Conservation (phyloP, 2,329 filamentous ascomycete species). For the Fonsecaea erecta region DNA sequence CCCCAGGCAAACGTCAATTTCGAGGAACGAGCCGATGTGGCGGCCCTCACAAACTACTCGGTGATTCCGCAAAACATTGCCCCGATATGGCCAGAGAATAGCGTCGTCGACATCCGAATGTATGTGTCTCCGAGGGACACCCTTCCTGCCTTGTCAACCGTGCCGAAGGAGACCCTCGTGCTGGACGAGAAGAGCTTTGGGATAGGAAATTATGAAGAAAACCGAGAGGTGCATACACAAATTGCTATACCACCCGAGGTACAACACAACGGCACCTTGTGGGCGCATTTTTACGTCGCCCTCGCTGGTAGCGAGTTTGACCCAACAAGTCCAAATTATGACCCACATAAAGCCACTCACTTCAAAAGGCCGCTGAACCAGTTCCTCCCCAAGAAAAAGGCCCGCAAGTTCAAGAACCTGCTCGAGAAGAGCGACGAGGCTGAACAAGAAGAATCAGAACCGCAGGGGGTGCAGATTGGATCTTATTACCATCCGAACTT, state of each 20-base stretch:
- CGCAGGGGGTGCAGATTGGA: slow-evolving; percentile 71
- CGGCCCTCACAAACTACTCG: slow-evolving; percentile 66
- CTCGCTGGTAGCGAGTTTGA: slow-evolving; percentile 77
- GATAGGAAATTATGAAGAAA: slow-evolving; percentile 78
- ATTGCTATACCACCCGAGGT: slow-evolving; percentile 78
- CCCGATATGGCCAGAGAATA: slow-evolving; percentile 85
- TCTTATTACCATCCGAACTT: slow-evolving; percentile 97
- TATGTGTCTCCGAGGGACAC: slow-evolving; percentile 78
- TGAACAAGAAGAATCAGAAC: slow-evolving; percentile 41
- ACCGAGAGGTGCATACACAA: slow-evolving; percentile 73
- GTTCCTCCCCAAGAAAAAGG: slow-evolving; percentile 89
- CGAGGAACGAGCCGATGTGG: slow-evolving; percentile 63
- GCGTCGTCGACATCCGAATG: slow-evolving; percentile 78
- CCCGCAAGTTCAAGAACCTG: slow-evolving; percentile 83
- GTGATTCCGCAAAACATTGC: slow-evolving; percentile 71
- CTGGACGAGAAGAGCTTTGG: slow-evolving; percentile 80
- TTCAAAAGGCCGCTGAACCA: slow-evolving; percentile 86
- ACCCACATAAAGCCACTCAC: slow-evolving; percentile 76
- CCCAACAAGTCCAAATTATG: slow-evolving; percentile 72
- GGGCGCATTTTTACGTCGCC: slow-evolving; percentile 90
- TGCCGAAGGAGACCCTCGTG: slow-evolving; percentile 71
- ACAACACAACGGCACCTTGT: slow-evolving; percentile 90
- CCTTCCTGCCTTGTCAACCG: slow-evolving; percentile 68
- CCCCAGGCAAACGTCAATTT: slow-evolving; percentile 63
- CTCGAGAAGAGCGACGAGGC: slow-evolving; percentile 57